Evolutionary conservation across 306 rosid genomes (phyloP).

Genomic region (Vigna radiata): DNA sequence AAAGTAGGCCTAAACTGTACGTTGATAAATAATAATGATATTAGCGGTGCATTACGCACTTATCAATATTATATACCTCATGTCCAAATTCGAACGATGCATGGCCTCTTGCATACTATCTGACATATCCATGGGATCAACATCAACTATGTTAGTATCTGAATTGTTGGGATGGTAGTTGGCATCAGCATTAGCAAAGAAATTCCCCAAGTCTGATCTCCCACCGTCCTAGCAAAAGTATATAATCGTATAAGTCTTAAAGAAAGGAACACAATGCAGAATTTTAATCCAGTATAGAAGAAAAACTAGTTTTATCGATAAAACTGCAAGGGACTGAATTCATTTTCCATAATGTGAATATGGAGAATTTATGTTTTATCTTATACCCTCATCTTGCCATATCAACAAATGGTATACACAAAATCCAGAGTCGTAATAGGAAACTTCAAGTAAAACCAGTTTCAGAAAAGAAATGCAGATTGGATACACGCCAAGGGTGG

Average conservation of each 20-base stretch:
- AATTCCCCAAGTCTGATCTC: constrained; percentile 79
- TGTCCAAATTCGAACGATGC: constrained; percentile 96
- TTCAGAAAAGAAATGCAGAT: constrained; percentile 25
- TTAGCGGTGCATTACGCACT: constrained; percentile 45
- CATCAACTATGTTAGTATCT: constrained; percentile 52
- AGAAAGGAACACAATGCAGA: constrained; percentile 4
- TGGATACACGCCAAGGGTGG: constrained; percentile 12
- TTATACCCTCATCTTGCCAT: constrained; percentile 24
- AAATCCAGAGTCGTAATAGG: not conserved
- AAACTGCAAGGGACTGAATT: constrained; percentile 32
- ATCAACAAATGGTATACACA: constrained; percentile 33
- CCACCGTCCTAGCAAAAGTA: constrained; percentile 72
- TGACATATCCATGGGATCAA: constrained; percentile 96
- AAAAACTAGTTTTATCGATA: constrained; percentile 16
- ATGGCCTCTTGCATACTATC: constrained; percentile 99
- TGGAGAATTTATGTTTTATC: constrained; percentile 12
- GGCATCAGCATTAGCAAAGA: constrained; percentile 90
- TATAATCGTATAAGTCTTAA: constrained; percentile 36
- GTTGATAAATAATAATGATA: constrained; percentile 25
- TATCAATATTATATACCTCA: constrained; percentile 81
- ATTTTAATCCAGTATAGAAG: constrained; percentile 11
- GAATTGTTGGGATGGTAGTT: constrained; percentile 58
- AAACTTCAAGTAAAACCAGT: constrained; percentile 23
- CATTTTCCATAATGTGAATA: constrained; percentile 33
- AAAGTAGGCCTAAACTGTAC: constrained; percentile 8